Evolutionary conservation across 306 rosid genomes (phyloP).

Genomic region (Vigna reflexopilosa): DNA sequence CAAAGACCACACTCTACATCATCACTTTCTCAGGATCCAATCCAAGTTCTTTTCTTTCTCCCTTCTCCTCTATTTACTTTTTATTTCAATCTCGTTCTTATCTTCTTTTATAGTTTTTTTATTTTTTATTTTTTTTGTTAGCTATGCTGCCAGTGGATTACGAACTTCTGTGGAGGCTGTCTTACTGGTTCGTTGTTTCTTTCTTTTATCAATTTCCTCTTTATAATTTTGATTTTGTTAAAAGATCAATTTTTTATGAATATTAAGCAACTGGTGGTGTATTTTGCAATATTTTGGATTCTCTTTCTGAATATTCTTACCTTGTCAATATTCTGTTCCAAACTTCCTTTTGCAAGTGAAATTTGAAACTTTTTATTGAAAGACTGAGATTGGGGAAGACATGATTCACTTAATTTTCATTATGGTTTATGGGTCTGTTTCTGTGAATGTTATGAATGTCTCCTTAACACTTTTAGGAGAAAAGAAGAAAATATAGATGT

Average conservation of each 20-base stretch:
- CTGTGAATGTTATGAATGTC: too few species aligned
- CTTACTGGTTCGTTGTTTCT: slow-evolving; percentile 67
- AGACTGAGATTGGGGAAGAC: slow-evolving; percentile 3
- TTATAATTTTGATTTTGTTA: too few species aligned
- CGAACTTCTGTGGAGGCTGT: slow-evolving; percentile 84
- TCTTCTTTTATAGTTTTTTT: neutral
- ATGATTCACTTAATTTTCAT: slow-evolving; percentile 23
- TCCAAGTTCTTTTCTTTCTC: slow-evolving; percentile 57
- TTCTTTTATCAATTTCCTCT: neutral
- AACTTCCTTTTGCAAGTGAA: neutral
- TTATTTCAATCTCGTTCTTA: neutral
- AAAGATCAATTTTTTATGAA: too few species aligned
- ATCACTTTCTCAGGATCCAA: slow-evolving; percentile 63
- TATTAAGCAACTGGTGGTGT: too few species aligned
- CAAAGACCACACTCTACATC: slow-evolving; percentile 58
- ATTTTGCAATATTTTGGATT: too few species aligned
- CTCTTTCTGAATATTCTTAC: neutral
- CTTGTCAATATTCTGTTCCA: slow-evolving; percentile 3
- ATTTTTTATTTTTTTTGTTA: slow-evolving; percentile 5
- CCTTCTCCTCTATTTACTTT: neutral
- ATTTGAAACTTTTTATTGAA: neutral
- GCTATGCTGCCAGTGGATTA: slow-evolving; percentile 75
- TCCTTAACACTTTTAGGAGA: too few species aligned
- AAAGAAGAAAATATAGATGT: too few species aligned
- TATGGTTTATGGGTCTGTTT: neutral